phyloP scores from a whole-genome alignment of 208 protist species.

The Trypanosoma melophagium region DNA sequence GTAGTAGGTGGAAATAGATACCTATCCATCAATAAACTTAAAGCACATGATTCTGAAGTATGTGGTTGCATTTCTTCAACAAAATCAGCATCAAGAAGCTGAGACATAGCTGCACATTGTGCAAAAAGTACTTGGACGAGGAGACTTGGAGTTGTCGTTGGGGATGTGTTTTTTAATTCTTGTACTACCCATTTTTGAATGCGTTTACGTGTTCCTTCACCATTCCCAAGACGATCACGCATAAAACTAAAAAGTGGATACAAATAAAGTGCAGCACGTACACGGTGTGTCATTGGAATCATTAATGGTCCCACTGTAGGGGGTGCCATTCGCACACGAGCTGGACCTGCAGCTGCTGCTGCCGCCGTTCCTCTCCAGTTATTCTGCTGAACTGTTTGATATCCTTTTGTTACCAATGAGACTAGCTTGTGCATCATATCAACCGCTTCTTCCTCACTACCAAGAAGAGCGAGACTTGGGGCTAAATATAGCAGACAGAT shows the following conservation, averaged over 20 bases:
- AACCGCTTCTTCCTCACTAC: slow-evolving; percentile 56
- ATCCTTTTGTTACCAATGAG: slow-evolving; percentile 65
- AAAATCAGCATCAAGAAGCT: slow-evolving; percentile 47
- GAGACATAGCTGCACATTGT: slow-evolving; percentile 73
- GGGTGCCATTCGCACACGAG: slow-evolving; percentile 70
- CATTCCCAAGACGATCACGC: slow-evolving; percentile 34
- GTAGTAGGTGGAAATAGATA: slow-evolving; percentile 37
- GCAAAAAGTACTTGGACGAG: slow-evolving; percentile 67
- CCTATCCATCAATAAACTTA: slow-evolving; percentile 44
- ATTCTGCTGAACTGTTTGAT: slow-evolving; percentile 48
- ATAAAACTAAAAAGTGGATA: slow-evolving; percentile 70
- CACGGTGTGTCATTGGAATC: slow-evolving; percentile 55
- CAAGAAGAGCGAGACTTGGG: slow-evolving; percentile 60
- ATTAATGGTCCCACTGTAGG: slow-evolving; percentile 38
- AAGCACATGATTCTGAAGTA: slow-evolving; percentile 10
- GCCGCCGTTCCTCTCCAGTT: too few relatives aligned
- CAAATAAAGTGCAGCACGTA: slow-evolving; percentile 57
- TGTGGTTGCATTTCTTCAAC: slow-evolving; percentile 24
- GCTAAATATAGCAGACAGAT: slow-evolving; percentile 66
- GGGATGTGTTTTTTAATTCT: slow-evolving; percentile 36
- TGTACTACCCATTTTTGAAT: slow-evolving; percentile 69
- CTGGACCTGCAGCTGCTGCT: slow-evolving; percentile 25
- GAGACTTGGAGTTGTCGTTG: slow-evolving; percentile 3
- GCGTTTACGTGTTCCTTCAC: slow-evolving; percentile 60
- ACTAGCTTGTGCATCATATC: slow-evolving; percentile 77